Conservation (phyloP, 345 rosid genomes). For the Luvunga scandens region DNA sequence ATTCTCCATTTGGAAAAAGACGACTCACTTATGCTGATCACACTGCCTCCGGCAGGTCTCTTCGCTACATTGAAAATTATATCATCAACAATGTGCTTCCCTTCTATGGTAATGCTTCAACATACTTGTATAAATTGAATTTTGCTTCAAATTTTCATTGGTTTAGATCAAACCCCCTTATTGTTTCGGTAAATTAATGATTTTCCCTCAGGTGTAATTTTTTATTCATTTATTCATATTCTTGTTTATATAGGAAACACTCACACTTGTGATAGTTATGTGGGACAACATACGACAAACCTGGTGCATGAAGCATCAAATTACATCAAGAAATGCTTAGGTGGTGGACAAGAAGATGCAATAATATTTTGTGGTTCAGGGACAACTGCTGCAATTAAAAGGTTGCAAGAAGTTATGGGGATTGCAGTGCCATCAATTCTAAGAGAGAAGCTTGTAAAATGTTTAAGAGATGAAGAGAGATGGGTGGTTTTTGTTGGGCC, state of each 20-base stretch:
- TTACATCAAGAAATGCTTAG: conserved; percentile 52
- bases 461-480: conserved; percentile 36
- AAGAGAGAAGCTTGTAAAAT: conserved; percentile 31
- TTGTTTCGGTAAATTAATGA: too few relatives aligned
- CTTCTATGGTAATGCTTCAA: conserved; percentile 37
- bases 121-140: too few relatives aligned
- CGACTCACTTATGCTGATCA: neutral
- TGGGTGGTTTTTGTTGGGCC: conserved; percentile 69
- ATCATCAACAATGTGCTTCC: conserved; percentile 53
- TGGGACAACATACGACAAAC: conserved; percentile 48
- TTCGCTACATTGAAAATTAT: conserved; percentile 47
- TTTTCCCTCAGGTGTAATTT: too few relatives aligned
- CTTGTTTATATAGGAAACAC: conserved; percentile 37
- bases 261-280: conserved; percentile 22
- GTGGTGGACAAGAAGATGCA: conserved; percentile 43
- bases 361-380: conserved; percentile 58
- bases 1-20: neutral
- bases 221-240: too few relatives aligned
- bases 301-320: conserved; percentile 40
- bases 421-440: conserved; percentile 44
- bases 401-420: conserved; percentile 65
- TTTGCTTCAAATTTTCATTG: too few relatives aligned
- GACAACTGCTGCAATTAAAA: conserved; percentile 51
- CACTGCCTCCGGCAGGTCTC: conserved; percentile 38
- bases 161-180: too few relatives aligned